These are phyloP conservation scores for Colletotrichum endophyticum DNA, from an alignment of 2,329 filamentous ascomycete genomes.

Conservation along the genomic window DNA sequence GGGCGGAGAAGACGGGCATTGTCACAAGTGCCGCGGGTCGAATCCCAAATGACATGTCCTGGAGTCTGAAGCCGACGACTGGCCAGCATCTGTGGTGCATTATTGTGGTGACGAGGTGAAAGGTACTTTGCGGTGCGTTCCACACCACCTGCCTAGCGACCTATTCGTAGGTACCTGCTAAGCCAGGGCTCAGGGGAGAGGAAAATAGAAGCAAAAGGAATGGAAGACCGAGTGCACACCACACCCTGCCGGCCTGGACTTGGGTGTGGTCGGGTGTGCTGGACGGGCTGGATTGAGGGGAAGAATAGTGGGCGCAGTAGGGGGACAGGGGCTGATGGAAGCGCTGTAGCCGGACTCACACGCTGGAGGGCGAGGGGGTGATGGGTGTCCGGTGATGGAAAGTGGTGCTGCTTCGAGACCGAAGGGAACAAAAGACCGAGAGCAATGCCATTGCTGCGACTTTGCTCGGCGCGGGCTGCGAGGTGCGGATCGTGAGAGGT, in stretches of 20 bases:
- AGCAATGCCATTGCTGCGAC: neutral
- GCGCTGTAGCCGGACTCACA: neutral
- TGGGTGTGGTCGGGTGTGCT: neutral
- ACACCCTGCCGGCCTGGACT: neutral
- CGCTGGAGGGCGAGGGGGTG: neutral
- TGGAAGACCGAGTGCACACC: neutral
- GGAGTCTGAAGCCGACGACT: neutral
- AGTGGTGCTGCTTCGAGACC: neutral
- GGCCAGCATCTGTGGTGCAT: neutral
- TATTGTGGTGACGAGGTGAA: neutral
- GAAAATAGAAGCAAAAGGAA: neutral
- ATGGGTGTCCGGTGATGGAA: neutral
- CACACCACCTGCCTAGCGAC: neutral
- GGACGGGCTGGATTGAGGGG: neutral
- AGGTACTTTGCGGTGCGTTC: neutral
- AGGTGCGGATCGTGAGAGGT: neutral
- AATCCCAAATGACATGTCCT: neutral
- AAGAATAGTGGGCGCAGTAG: neutral
- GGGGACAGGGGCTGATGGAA: neutral
- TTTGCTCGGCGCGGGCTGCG: neutral
- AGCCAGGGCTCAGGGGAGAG: neutral
- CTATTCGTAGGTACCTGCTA: neutral
- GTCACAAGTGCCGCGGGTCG: neutral
- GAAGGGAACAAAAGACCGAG: neutral
- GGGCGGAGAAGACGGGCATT: neutral